Base-by-base conservation (phyloP, 2,329 filamentous ascomycete genomes). In the Dactylellina sp. region DNA sequence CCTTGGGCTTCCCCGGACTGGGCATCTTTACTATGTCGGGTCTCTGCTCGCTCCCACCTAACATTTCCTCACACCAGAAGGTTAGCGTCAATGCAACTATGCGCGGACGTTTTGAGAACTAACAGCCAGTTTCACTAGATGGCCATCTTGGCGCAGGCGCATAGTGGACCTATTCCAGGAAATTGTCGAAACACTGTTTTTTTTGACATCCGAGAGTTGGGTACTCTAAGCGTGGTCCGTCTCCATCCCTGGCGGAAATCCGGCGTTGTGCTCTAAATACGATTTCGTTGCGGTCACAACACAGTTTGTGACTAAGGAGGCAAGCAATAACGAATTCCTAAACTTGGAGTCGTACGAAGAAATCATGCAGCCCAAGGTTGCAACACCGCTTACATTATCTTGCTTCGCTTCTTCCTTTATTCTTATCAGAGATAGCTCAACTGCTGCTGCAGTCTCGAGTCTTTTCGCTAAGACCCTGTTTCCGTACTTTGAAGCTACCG, bases 181-280 rank as follows among this genome's bases (percentile, higher is more conserved):
- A 60, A 52, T 53, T 39, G 20, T 57, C 25, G 24, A 60, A 68
- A 60, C 46, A 53, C 16, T 56, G 53, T 50, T 68, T 68, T 35
- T 18, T 25, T 7, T 7, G n/a, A 20, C 16, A 68, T 49, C 53
- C 63, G 63, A 68, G 46, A n/a, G 25, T 3, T 32, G 46, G 63
- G 16, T 20, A 53, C 12, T 53, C 9, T 46, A 68, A 44, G 52
- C 63, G 53, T 53, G 55, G 12, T 40, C 18, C 20, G 16, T 28
- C 7, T 9, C 28, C 49, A 52, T 16, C 28, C 25, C 28, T 25
- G 42, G 5, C 20, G 14, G 6, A 6, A 9, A 11, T 50, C 14
- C n/a, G 46, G 46, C 12, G 44, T 6, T 50, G 9, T 16, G 2
- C 20, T n/a, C 5, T 47, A 6, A 35, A 35, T 35, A 35, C 12